Base-by-base conservation (phyloP, 768 basidiomycete genomes). In the Boletus edulis region DNA sequence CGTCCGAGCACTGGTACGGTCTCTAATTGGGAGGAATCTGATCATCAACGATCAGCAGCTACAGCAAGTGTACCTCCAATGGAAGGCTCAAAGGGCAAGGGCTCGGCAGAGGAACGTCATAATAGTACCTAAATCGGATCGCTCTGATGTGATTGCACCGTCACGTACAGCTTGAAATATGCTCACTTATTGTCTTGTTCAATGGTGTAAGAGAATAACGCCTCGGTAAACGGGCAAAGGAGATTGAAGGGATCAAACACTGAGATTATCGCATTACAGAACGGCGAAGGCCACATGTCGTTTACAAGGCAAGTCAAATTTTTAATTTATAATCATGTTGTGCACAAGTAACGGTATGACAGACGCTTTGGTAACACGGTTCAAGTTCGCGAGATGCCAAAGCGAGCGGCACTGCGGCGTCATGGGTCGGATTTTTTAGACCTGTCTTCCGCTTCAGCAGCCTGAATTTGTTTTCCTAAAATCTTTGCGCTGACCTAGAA, bases 401-500 rank as follows among this genome's bases (percentile, higher is more conserved):
- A 37, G 37, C 14, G 55, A n/a, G 42, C 31, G 44, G n/a, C n/a
- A n/a, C n/a, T 38, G 27, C 9, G 39, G 41, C 52, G 55, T 71
- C 56, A 71, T 13, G 71, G 55, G 50, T 62, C 70, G 41, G 71
- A 54, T 58, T 66, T 61, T 65, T 63, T 60, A 49, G 62, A 53
- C 43, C 43, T 58, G 54, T 78, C 72, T 62, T 75, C 52, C 3
- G 45, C 53, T 51, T 70, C 64, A 43, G 57, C 56, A 37, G 72
- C 71, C 60, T 77, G 73, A 71, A 86, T 68, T 59, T 76, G 78
- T 69, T 84, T 77, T 11, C 85, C 85, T 43, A 91, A 68, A 55
- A 91, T 86, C 72, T 89, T 92, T 56, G 89, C 89, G 68, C 88
- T 82, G 57, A 93, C 85, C 90, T 91, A 64, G 56, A 58, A 58